A percentile compares a stretch with the other conserved stretches of the same genome.
Evolutionary conservation across 768 basidiomycete genomes (phyloP).

Genomic region (Dentipellis fragilis): DNA sequence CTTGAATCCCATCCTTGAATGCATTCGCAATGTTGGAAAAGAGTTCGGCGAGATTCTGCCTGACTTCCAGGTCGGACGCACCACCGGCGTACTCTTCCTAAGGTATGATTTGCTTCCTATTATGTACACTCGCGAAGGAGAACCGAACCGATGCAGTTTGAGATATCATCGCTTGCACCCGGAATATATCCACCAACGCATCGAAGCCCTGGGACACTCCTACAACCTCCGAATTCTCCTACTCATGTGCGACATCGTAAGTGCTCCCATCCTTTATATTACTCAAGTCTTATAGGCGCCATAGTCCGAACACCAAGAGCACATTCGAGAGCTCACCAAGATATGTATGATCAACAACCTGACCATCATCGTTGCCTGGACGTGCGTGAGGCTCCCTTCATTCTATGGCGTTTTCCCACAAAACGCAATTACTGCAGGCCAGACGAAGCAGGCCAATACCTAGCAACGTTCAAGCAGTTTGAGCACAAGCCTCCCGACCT

Average conservation of each 20-base stretch:
- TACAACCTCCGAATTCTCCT: conserved; percentile 83
- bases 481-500: conserved; percentile 89
- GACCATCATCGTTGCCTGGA: conserved; percentile 89
- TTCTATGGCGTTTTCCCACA: neutral
- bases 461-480: conserved; percentile 85
- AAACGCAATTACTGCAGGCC: conserved; percentile 41
- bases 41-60: conserved; percentile 91
- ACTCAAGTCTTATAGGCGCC: neutral
- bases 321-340: conserved; percentile 91
- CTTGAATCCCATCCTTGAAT: conserved; percentile 82
- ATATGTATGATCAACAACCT: conserved; percentile 87
- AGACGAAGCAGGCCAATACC: conserved; percentile 89
- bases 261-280: conserved; percentile 19
- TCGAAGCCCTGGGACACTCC: conserved; percentile 72
- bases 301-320: conserved; percentile 86
- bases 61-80: conserved; percentile 93
- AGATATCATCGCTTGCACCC: conserved; percentile 95
- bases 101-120: conserved; percentile 41
- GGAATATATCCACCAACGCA: conserved; percentile 89
- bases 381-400: conserved; percentile 48
- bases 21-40: conserved; percentile 81
- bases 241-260: conserved; percentile 84
- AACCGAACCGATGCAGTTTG: conserved; percentile 37
- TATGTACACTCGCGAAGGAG: neutral
- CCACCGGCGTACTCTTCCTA: conserved; percentile 85